phyloP scores from a whole-genome alignment of 352 stramenopile genomes.

The Phytophthora podocarpi region DNA sequence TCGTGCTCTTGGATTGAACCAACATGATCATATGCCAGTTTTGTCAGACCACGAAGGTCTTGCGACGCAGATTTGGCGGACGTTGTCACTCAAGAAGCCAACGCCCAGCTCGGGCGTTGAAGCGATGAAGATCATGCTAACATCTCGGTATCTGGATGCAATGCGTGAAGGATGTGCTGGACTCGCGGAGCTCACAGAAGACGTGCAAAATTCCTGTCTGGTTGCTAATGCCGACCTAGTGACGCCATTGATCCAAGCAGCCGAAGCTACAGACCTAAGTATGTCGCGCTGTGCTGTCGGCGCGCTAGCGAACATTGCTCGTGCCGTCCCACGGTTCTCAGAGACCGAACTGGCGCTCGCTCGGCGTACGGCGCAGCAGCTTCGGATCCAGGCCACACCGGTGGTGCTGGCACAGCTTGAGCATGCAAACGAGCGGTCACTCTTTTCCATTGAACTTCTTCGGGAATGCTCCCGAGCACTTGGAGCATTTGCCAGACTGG shows the following conservation, averaged over 20 bases:
- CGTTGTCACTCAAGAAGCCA: slow-evolving; percentile 46
- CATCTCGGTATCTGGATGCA: slow-evolving; percentile 68
- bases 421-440: slow-evolving; percentile 47
- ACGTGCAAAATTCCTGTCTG: slow-evolving; percentile 62
- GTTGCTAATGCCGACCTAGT: slow-evolving; percentile 66
- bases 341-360: slow-evolving; percentile 45
- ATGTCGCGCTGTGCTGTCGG: slow-evolving; percentile 78
- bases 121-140: slow-evolving; percentile 88
- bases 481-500: slow-evolving; percentile 55
- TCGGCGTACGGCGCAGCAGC: slow-evolving; percentile 40
- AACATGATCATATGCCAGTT: not conserved
- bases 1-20: not conserved
- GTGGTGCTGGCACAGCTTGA: slow-evolving; percentile 53
- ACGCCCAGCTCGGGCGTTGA: slow-evolving; percentile 74
- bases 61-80: slow-evolving; percentile 65
- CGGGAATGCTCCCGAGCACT: slow-evolving; percentile 75
- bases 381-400: slow-evolving; percentile 49
- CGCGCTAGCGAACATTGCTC: slow-evolving; percentile 69
- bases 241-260: slow-evolving; percentile 48
- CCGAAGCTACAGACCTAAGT: slow-evolving; percentile 53
- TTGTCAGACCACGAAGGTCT: slow-evolving; percentile 49
- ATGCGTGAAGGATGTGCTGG: slow-evolving; percentile 79
- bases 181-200: slow-evolving; percentile 72
- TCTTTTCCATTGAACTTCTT: slow-evolving; percentile 74
- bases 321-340: slow-evolving; percentile 55